Base-by-base conservation (phyloP, 352 stramenopile species). In the Poterioochromonas sp. region DNA sequence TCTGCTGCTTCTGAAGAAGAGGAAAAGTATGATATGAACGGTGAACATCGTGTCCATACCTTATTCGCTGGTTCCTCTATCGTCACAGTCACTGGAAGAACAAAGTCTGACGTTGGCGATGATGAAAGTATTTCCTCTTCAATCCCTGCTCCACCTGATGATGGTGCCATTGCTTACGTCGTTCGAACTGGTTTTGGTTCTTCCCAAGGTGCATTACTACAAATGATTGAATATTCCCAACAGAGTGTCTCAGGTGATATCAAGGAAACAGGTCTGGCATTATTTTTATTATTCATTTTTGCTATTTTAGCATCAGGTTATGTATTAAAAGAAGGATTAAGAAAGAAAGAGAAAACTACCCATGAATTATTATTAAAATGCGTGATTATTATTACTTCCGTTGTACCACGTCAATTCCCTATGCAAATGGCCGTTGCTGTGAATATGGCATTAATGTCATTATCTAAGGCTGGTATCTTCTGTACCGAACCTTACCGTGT, bases 401-500 rank as follows among this genome's bases (percentile, higher is more conserved):
- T 99, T 0, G 96, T 99, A 63, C 96, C 96, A 11, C 94, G 94
- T 3, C 94, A 99, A 80, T 85, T 99, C 37, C 96, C 96, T 0
- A 98, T 99, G 93, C 93, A 99, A 82, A 71, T 71, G 62, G 89
- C 89, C 37, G 91, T 99, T 84, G 94, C 94, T 1, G 95, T 99
- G 39, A 99, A 97, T 81, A 96, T 92, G 79, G 94, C 92, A 62
- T 83, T 99, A 40, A 82, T 93, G 8, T 90, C 92, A 74, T 86
- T 99, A 44, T 89, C 96, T 11, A 83, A 96, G 34, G 92, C 87
- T 69, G 77, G 82, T 47, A 94, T 99, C 51, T 99, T 97, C 84
- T 99, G 95, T 85, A 98, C 95, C 0, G 96, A 99, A 80, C 93
- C 93, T 34, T 98, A 97, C 85, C 92, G 96, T 69, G 98, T 99